Percentiles rank a stretch among this genome's conserved stretches.
Conservation (phyloP, 2,329 filamentous ascomycete species). For the Cytospora leucostoma region DNA sequence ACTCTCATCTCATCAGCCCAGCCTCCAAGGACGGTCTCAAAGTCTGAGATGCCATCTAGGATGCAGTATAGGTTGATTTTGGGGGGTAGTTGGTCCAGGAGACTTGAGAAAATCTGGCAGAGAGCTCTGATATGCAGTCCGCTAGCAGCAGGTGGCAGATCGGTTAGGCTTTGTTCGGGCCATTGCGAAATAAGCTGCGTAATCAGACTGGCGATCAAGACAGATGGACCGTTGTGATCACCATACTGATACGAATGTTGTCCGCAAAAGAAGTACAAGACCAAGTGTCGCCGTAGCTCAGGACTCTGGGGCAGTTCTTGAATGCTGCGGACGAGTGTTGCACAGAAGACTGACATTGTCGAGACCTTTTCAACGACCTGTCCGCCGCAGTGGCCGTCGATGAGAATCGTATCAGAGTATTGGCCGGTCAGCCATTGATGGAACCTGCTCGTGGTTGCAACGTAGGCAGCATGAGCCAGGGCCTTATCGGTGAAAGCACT, state of each 20-base stretch:
- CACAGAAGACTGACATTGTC: conserved; percentile 8
- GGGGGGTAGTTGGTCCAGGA: not conserved
- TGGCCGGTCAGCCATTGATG: not conserved
- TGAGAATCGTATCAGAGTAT: not conserved
- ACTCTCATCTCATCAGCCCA: not conserved
- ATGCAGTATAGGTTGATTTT: conserved; percentile 1
- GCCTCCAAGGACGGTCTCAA: conserved; percentile 1
- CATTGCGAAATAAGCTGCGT: not conserved
- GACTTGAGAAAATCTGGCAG: not conserved
- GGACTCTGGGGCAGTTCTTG: not conserved
- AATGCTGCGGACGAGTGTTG: not conserved
- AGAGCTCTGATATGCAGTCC: not conserved
- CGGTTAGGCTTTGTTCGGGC: not conserved
- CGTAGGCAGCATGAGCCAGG: conserved; percentile 6
- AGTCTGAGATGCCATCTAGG: conserved; percentile 11
- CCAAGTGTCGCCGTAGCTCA: not conserved
- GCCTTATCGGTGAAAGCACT: conserved; percentile 4
- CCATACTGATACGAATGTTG: not conserved
- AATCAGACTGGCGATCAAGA: conserved; percentile 6
- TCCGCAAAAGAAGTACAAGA: conserved; percentile 18
- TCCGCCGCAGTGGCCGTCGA: conserved; percentile 15
- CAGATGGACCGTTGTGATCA: not conserved
- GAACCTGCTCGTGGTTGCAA: not conserved
- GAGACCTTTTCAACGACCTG: not conserved
- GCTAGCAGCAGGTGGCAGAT: not conserved